A percentile compares a stretch with the other conserved stretches of the same genome.
Evolutionary conservation across 139 green algal species (phyloP).

Genomic region (Coelastrella sp.): DNA sequence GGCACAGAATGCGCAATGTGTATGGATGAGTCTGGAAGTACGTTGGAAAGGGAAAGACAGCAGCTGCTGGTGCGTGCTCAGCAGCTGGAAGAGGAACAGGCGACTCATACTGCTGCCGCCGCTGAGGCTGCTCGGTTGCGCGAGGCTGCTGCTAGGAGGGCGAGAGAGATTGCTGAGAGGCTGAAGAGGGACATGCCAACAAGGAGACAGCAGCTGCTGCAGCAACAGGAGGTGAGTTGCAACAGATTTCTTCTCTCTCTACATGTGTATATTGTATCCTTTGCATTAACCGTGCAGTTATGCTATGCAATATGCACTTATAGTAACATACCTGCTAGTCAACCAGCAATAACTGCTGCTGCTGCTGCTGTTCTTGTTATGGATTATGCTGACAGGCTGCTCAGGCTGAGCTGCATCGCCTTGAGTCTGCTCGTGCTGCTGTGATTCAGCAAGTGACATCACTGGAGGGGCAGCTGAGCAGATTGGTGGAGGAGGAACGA

Average conservation of each 20-base stretch:
- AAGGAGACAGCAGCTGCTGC: slow-evolving; percentile 15
- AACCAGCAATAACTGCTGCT: too few relatives aligned
- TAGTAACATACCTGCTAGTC: too few relatives aligned
- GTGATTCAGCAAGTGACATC: neutral
- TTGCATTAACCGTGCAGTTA: too few relatives aligned
- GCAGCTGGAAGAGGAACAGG: neutral
- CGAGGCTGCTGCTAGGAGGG: neutral
- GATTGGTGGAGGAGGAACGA: slow-evolving; percentile 26
- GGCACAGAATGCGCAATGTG: neutral
- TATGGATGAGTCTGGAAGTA: neutral
- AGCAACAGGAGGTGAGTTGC: slow-evolving; percentile 25
- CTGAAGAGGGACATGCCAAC: neutral
- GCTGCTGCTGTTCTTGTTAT: too few relatives aligned
- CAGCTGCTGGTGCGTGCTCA: slow-evolving; percentile 8
- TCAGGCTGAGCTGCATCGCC: neutral
- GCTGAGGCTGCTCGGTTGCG: slow-evolving; percentile 7
- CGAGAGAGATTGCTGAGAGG: neutral
- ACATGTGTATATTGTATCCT: too few relatives aligned
- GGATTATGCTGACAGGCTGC: slow-evolving; percentile 30
- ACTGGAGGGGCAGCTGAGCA: neutral
- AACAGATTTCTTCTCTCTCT: too few relatives aligned
- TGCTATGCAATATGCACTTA: too few relatives aligned
- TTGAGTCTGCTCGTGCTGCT: neutral
- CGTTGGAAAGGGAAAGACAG: neutral
- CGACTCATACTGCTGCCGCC: slow-evolving; percentile 14